phyloP scores from a whole-genome alignment of 1,139 yeast species.

The Diutina mesorugosa region DNA sequence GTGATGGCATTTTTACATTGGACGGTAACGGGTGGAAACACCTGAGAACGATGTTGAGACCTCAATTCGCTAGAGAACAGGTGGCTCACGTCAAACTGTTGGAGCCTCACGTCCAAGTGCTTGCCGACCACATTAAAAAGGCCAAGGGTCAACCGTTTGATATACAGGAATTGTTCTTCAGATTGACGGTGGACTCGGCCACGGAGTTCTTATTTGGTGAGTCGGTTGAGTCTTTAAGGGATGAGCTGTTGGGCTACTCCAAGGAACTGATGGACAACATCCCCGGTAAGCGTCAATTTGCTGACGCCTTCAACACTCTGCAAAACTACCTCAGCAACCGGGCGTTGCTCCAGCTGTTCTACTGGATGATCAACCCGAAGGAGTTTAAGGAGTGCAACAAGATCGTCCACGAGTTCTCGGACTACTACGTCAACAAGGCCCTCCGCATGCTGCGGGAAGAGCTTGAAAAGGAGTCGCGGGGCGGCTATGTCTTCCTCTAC shows the following conservation, averaged over 20 bases:
- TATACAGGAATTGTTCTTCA: slow-evolving; percentile 2
- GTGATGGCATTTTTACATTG: slow-evolving; percentile 43
- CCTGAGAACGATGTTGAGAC: slow-evolving; percentile 1
- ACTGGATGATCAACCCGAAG: slow-evolving; percentile 5
- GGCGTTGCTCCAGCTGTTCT: slow-evolving; percentile 5
- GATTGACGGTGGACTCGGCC: slow-evolving; percentile 1
- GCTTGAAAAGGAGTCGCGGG: slow-evolving; percentile 22
- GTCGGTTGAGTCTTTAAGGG: background rate
- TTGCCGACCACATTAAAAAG: background rate
- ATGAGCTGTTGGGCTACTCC: background rate
- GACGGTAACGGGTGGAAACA: slow-evolving; percentile 2
- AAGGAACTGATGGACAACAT: background rate
- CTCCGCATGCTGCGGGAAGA: slow-evolving; percentile 13
- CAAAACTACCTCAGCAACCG: slow-evolving; percentile 6
- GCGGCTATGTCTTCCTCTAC: slow-evolving; percentile 36
- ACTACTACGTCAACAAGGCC: slow-evolving; percentile 16
- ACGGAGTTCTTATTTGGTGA: slow-evolving; percentile 2
- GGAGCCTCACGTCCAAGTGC: slow-evolving; percentile 1
- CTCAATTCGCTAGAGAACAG: slow-evolving; percentile 2
- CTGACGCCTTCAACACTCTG: slow-evolving; percentile 6
- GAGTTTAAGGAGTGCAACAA: slow-evolving; percentile 11
- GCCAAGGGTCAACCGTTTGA: background rate
- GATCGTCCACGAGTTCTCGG: slow-evolving; percentile 23
- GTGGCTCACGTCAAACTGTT: background rate
- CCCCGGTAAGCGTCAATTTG: slow-evolving; percentile 4